Evolutionary conservation across 345 rosid species (phyloP).

Genomic region (Eucalyptus marginata): DNA sequence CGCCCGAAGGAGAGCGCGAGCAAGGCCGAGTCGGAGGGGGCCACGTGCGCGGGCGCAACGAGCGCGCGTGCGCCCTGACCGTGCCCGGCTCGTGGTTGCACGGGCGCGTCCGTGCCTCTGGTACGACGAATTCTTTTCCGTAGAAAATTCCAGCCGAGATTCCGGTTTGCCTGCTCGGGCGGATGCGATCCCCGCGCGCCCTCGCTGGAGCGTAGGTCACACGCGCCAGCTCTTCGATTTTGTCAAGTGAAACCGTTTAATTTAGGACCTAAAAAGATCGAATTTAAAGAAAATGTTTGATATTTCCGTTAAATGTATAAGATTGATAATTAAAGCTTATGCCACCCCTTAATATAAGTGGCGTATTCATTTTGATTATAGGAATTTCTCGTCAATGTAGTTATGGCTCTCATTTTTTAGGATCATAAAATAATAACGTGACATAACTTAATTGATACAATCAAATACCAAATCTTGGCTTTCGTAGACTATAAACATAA

Average conservation of each 20-base stretch:
- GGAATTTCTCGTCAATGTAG: rapidly evolving
- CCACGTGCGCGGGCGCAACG: background rate
- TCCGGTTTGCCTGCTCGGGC: background rate
- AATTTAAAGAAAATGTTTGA: background rate
- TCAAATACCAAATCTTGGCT: background rate
- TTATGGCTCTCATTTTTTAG: background rate
- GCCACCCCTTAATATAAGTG: background rate
- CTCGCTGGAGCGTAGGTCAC: background rate
- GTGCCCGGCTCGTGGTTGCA: conserved; percentile 21
- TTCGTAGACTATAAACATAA: background rate
- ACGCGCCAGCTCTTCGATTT: background rate
- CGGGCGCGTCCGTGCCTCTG: background rate
- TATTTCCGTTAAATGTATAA: background rate
- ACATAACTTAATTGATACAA: background rate
- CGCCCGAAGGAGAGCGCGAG: too few species aligned
- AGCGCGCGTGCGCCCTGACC: background rate
- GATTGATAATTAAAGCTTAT: background rate
- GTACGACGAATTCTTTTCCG: background rate
- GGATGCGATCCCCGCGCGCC: background rate
- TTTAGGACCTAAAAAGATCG: background rate
- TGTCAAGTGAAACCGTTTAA: background rate
- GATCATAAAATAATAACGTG: background rate
- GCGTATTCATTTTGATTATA: rapidly evolving
- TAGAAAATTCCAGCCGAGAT: background rate
- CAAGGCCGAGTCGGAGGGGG: background rate